Base-by-base conservation (phyloP, 148 eudicot genomes). In the Camellia sinensis region DNA sequence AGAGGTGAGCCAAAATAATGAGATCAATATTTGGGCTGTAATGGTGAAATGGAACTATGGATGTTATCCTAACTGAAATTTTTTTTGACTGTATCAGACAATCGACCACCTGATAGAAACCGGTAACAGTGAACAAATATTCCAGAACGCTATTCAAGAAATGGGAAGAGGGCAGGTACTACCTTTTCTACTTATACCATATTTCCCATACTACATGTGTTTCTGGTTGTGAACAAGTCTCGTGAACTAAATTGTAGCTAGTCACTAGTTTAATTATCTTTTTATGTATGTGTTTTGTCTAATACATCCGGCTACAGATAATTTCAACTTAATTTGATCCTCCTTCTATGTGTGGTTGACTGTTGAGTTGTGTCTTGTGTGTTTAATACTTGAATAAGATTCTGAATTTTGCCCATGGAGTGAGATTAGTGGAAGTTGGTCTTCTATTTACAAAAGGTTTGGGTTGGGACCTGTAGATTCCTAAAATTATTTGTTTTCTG, bases 51-150 rank as follows among this genome's bases (percentile, higher is more conserved):
- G 6, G 14, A 54, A 52, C 0, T 64, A 54, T 17, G 14, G 65
- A 57, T 46, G 71, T 4, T 66, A 64, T 59, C 60, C 13, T 80
- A 67, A 70, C 43, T 40, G 21, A 7, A 17, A 37, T 44, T 29
- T 79, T 46, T 83, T 1, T 44, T 70, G 44, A 21, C 70, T 41
- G 6, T 74, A 11, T 14, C 82, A 89, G 91, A 87, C 88, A 18
- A 87, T 89, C 74, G 88, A 85, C 83, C 54, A 87, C 77, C 87
- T 89, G 70, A 89, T 89, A 67, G 91, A 89, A 87, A 87, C 91
- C 6, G 89, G 91, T 65, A 89, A 80, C 69, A 87, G 91, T 63
- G 91, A 89, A 80, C 91, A 89, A 78, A 89, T 87, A 61, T 89
- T 89, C 79, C 88, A 89, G 81, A 85, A 84, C 4, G 91, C 91